Evolutionary conservation across 306 rosid genomes (phyloP).

Genomic region (Begonia loranthoides): DNA sequence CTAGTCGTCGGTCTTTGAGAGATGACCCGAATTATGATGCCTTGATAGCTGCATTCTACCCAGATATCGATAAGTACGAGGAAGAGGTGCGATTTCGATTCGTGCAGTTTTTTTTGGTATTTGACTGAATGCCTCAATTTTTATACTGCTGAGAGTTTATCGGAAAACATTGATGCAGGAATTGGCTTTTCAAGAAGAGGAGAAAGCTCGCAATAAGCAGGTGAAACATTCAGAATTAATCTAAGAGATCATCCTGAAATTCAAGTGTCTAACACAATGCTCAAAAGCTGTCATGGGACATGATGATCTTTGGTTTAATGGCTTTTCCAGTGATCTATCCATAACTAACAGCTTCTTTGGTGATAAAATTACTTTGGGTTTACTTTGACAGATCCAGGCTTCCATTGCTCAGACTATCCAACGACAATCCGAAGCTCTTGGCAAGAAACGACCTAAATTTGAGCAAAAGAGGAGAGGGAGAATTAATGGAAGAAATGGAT

Average conservation of each 20-base stretch:
- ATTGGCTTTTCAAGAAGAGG: conserved; percentile 45
- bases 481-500: conserved; percentile 29
- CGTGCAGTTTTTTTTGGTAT: background rate
- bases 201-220: conserved; percentile 53
- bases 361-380: background rate
- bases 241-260: background rate
- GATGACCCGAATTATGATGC: conserved; percentile 72
- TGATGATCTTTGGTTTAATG: no score
- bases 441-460: conserved; percentile 37
- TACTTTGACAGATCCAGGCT: conserved; percentile 47
- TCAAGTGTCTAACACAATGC: background rate
- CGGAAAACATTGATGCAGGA: conserved; percentile 17
- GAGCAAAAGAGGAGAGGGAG: conserved; percentile 29
- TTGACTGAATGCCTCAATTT: no score
- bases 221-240: conserved; percentile 11
- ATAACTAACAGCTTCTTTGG: no score
- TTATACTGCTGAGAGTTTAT: background rate
- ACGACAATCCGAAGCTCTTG: conserved; percentile 47
- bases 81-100: conserved; percentile 30
- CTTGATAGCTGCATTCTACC: conserved; percentile 49
- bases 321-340: no score
- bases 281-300: no score
- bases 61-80: conserved; percentile 69
- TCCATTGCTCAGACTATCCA: conserved; percentile 47
- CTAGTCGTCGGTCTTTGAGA: conserved; percentile 73